Evolutionary conservation across 768 basidiomycete species (phyloP).

Genomic region (Leccinum ochraceum): DNA sequence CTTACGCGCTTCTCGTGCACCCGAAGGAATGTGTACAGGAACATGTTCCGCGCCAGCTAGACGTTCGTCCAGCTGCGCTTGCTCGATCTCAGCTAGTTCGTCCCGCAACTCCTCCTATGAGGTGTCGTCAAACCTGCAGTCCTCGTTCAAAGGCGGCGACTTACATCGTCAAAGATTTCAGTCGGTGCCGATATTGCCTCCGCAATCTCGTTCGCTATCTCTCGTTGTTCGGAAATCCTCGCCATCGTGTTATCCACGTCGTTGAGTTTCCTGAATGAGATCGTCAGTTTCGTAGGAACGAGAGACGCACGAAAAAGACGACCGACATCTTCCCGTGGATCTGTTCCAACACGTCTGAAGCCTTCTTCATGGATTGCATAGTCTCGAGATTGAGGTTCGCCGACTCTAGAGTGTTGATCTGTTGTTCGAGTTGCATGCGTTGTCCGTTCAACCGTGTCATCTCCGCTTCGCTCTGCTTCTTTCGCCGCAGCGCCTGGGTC

Average conservation of each 20-base stretch:
- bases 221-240: slow-evolving; percentile 85
- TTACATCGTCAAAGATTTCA: slow-evolving; percentile 73
- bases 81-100: slow-evolving; percentile 86
- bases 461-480: slow-evolving; percentile 87
- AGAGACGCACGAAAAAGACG: slow-evolving; percentile 36
- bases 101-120: slow-evolving; percentile 76
- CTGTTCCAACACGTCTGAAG: slow-evolving; percentile 80
- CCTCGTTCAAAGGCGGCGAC: slow-evolving; percentile 19
- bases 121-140: slow-evolving; percentile 2
- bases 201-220: slow-evolving; percentile 90
- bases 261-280: slow-evolving; percentile 64
- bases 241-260: slow-evolving; percentile 92
- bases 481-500: slow-evolving; percentile 85
- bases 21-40: slow-evolving; percentile 80
- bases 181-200: slow-evolving; percentile 80
- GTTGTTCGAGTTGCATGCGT: slow-evolving; percentile 90
- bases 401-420: slow-evolving; percentile 95
- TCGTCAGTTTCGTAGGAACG: slow-evolving; percentile 3
- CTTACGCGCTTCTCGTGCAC: slow-evolving; percentile 55
- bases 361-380: slow-evolving; percentile 97
- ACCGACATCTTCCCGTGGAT: slow-evolving; percentile 85
- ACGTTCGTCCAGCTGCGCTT: slow-evolving; percentile 83
- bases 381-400: slow-evolving; percentile 98
- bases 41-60: slow-evolving; percentile 86
- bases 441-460: slow-evolving; percentile 83